Percentiles rank a stretch among this genome's conserved stretches.
phyloP scores from a whole-genome alignment of 164 flowering plant genomes.

The Vitis riparia region DNA sequence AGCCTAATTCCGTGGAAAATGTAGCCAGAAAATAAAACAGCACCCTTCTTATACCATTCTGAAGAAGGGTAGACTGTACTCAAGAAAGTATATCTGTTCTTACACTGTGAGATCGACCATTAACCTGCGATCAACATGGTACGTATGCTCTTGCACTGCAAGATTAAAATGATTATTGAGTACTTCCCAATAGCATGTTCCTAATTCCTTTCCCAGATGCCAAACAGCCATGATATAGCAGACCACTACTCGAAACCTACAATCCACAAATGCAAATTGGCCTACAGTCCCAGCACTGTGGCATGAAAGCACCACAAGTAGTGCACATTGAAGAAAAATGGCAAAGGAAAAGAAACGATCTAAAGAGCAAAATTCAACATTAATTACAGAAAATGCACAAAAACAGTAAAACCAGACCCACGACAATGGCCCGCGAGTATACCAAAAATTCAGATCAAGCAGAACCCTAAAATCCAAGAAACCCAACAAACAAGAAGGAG shows the following conservation, averaged over 20 bases:
- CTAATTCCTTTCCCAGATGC: neutral
- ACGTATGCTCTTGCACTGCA: no score
- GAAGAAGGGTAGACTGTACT: neutral
- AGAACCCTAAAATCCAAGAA: neutral
- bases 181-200: neutral
- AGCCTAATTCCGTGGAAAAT: neutral
- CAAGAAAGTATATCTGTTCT: neutral
- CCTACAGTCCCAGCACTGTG: no score
- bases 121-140: no score
- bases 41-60: neutral
- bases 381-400: neutral
- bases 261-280: no score
- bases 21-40: neutral
- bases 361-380: neutral
- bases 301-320: no score
- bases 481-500: neutral
- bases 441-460: neutral
- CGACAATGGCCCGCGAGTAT: neutral
- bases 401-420: constrained; percentile 1
- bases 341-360: no score
- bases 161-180: neutral
- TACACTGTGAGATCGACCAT: no score
- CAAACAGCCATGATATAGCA: neutral
- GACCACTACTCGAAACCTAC: no score
- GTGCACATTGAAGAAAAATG: no score